Evolutionary conservation across 2,329 filamentous ascomycete genomes (phyloP), one percentile per base, ranked within the genome.

Genomic region (Berkeleyomyces basicola): DNA sequence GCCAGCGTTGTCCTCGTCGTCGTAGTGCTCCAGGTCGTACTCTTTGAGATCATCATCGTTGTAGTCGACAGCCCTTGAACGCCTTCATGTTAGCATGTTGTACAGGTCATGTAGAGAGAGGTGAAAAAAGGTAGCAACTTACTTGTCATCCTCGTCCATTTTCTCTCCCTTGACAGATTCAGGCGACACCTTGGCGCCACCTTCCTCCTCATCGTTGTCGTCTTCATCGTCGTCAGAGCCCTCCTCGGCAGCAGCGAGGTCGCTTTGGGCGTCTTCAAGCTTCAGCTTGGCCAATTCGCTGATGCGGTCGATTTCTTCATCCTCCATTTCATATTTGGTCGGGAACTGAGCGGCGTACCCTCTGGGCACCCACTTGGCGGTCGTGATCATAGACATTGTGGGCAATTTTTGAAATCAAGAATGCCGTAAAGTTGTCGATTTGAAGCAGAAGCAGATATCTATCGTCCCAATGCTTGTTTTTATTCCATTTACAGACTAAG

Each of bases 11-110:
- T 71, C 70, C 16, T 70, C 72, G 14, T 88, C 87, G 69, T 99
- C 93, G 73, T 99, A 99, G 73, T 96, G 85, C 67, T 97, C 92
- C 62, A 99, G 81, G 71, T 99, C 86, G 74, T 96, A 99, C 74
- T 99, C 90, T 74, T 92, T 93, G 59, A 99, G 79, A 71, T 96
- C 91, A 67, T 95, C 89, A 70, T 96, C 90, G 67, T 86, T 77
- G 44, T 82, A 76, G 63, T 79, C 81, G 67, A 33, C 42, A 9
- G 60, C 46, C 39, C 63, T 64, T n/a, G 2, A 23, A 39, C 11
- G 39, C n/a, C 47, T 4, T 1, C 5, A n/a, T 46, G 63, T 70
- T 62, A 70, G 68, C 59, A 51, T 46, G 33, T 9, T 63, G 36
- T 58, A 7, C 11, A n/a, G 10, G n/a, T 16, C 49, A n/a, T 14